Evolutionary conservation across 2,329 filamentous ascomycete species (phyloP).

Genomic region (Pseudogymnoascus sp.): DNA sequence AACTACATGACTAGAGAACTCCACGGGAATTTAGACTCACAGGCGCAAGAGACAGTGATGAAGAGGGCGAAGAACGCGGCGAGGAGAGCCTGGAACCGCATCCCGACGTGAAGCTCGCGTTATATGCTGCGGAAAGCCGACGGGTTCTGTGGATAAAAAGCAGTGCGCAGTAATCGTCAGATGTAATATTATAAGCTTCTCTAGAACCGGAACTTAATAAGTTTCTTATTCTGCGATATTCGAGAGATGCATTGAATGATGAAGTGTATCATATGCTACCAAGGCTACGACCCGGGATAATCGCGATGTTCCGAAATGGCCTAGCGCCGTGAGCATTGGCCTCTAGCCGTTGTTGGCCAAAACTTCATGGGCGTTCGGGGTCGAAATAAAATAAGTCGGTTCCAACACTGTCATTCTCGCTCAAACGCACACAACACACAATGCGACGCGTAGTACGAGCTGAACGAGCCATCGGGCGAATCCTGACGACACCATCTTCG

Average conservation of each 20-base stretch:
- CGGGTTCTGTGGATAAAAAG: neutral
- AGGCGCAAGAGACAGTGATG: conserved; percentile 19
- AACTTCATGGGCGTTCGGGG: conserved; percentile 1
- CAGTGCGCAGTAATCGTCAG: neutral
- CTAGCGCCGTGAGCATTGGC: neutral
- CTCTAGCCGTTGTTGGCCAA: conserved; percentile 5
- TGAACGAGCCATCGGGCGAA: neutral
- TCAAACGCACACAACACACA: conserved; percentile 1
- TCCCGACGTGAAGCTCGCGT: neutral
- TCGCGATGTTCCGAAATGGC: neutral
- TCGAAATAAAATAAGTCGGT: neutral
- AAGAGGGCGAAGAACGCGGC: conserved; percentile 21
- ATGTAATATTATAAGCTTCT: neutral
- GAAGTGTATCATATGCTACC: conserved; percentile 1
- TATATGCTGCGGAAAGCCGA: neutral
- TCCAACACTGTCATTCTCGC: neutral
- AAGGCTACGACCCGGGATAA: neutral
- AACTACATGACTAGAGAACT: neutral
- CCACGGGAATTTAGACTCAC: conserved; percentile 17
- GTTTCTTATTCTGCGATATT: neutral
- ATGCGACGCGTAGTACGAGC: conserved; percentile 2
- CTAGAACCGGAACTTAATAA: neutral
- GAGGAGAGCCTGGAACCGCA: conserved; percentile 13
- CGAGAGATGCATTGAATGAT: neutral
- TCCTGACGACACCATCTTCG: neutral